Percentiles rank a stretch among this genome's conserved stretches.
Evolutionary conservation across 1,284 basidiomycete species (phyloP).

Genomic region (Cutaneotrichosporon mucoides): DNA sequence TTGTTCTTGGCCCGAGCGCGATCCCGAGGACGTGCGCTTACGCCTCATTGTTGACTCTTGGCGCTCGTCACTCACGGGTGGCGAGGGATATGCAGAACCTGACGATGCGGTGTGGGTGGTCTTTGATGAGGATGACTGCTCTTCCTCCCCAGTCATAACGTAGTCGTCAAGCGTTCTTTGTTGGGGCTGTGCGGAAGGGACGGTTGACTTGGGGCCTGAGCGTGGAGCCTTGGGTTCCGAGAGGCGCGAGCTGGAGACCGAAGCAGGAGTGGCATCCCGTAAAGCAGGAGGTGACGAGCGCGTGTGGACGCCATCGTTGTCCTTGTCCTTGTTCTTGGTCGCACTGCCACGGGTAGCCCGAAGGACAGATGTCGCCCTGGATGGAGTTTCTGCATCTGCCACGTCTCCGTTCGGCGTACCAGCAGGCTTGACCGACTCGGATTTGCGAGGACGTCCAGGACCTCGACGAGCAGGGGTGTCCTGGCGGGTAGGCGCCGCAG

Average conservation of each 20-base stretch:
- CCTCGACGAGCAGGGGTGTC: background rate
- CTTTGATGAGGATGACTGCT: background rate
- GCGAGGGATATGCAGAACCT: constrained; percentile 16
- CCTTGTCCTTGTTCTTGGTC: no score
- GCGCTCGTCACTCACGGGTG: constrained; percentile 28
- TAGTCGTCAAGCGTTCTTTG: background rate
- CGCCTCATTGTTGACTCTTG: background rate
- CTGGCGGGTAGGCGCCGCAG: no score
- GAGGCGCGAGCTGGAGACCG: background rate
- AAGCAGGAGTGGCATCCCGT: background rate
- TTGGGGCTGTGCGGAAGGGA: background rate
- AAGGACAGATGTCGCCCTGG: no score
- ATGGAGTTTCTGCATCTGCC: background rate
- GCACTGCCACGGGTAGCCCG: no score
- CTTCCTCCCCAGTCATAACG: background rate
- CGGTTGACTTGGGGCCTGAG: background rate
- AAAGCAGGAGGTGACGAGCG: background rate
- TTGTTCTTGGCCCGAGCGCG: background rate
- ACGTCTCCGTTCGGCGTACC: background rate
- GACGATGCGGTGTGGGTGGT: background rate
- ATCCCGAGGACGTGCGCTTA: background rate
- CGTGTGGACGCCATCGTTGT: background rate
- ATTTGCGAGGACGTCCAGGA: background rate
- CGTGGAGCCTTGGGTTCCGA: background rate
- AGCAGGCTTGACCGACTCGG: background rate